phyloP scores from a whole-genome alignment of 352 stramenopile species.

The Phytophthora hibernalis region DNA sequence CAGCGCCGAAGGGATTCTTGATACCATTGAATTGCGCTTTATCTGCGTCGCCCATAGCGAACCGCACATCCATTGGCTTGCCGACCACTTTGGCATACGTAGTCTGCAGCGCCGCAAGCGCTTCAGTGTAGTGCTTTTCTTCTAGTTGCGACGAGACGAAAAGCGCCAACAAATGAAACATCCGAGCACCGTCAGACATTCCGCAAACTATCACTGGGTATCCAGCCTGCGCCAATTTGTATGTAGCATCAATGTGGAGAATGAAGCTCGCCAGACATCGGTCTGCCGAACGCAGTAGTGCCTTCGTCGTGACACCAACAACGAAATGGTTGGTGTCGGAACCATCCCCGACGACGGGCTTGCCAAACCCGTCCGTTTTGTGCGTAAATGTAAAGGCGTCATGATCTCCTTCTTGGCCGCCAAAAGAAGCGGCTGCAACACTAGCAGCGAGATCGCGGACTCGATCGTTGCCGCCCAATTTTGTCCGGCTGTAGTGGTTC shows the following conservation, averaged over 20 bases:
- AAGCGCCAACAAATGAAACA: constrained; percentile 13
- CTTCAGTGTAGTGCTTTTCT: too few relatives aligned
- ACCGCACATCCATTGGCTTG: constrained; percentile 1
- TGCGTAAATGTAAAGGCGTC: constrained; percentile 8
- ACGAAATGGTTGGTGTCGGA: constrained; percentile 1
- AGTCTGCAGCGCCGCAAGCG: too few relatives aligned
- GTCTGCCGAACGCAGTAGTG: not conserved
- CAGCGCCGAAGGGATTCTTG: not conserved
- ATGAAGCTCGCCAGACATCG: constrained; percentile 3
- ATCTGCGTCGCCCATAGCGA: constrained; percentile 11
- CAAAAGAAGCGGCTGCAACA: not conserved
- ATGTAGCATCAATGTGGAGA: constrained; percentile 19
- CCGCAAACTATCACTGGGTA: constrained; percentile 13
- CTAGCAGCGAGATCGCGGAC: not conserved
- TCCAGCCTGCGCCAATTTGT: constrained; percentile 1
- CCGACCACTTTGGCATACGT: constrained; percentile 1
- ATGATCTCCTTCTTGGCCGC: constrained; percentile 5
- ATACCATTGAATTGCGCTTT: constrained; percentile 13
- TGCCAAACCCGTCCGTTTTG: not conserved
- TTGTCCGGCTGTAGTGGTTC: too few relatives aligned
- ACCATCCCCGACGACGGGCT: not conserved
- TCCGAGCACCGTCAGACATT: not conserved
- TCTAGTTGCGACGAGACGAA: constrained; percentile 14
- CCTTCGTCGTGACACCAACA: not conserved
- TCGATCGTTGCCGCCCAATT: constrained; percentile 2